Conservation (phyloP, 2,329 filamentous ascomycete genomes). For the Westerdykella aurantiaca region DNA sequence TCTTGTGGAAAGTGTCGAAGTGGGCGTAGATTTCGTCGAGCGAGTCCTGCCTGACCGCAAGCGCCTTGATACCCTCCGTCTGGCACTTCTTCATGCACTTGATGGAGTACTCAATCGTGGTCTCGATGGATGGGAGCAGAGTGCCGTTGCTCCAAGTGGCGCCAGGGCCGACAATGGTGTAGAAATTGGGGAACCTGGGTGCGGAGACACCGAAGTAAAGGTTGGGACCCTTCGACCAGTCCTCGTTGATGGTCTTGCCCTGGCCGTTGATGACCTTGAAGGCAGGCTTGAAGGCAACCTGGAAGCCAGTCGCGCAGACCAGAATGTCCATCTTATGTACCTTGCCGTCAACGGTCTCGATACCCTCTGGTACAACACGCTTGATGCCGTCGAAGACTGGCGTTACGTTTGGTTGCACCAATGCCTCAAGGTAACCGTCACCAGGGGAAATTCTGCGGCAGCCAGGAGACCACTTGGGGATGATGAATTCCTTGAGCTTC, state of each 20-base stretch:
- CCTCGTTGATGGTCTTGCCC: conserved; percentile 33
- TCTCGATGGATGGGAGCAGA: conserved; percentile 42
- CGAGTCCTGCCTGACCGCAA: conserved; percentile 27
- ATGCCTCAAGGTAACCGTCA: conserved; percentile 29
- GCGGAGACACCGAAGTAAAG: conserved; percentile 41
- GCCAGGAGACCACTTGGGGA: conserved; percentile 45
- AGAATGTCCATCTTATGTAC: conserved; percentile 29
- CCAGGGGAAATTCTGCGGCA: conserved; percentile 30
- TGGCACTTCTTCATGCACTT: conserved; percentile 33
- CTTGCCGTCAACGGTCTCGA: conserved; percentile 24
- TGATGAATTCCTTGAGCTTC: conserved; percentile 41
- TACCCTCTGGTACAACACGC: conserved; percentile 34
- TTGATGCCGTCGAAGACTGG: conserved; percentile 25
- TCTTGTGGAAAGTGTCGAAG: conserved; percentile 27
- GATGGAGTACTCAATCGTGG: conserved; percentile 32
- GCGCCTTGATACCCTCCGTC: conserved; percentile 26
- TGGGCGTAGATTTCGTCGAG: conserved; percentile 28
- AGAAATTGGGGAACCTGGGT: conserved; percentile 43
- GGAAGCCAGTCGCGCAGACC: conserved; percentile 31
- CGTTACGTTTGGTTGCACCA: conserved; percentile 26
- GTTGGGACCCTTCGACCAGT: conserved; percentile 38
- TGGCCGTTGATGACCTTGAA: conserved; percentile 41
- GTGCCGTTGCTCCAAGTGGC: conserved; percentile 44
- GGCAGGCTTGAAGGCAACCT: conserved; percentile 38
- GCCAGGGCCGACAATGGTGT: conserved; percentile 39